Conservation (phyloP, 805 yeast genomes). For the Pichia ethanolica region DNA sequence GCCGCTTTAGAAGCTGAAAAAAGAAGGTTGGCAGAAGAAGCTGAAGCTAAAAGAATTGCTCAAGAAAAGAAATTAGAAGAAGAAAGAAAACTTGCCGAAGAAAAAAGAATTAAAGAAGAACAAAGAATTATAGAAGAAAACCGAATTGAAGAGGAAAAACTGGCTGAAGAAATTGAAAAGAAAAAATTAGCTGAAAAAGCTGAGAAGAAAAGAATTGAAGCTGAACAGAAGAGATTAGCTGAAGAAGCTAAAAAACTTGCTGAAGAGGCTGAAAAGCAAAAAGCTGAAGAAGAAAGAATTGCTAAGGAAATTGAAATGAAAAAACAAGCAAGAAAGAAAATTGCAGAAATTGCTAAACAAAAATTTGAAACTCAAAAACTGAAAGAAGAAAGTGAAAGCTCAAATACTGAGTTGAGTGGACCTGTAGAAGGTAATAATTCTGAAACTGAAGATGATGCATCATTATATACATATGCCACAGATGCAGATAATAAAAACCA, state of each 20-base stretch:
- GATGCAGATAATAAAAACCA: constrained; percentile 22
- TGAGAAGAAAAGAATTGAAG: background rate
- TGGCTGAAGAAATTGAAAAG: background rate
- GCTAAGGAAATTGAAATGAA: background rate
- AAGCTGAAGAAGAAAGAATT: background rate
- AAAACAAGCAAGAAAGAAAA: background rate
- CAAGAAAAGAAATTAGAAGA: too few species aligned
- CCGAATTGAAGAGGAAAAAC: too few species aligned
- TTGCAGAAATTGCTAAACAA: constrained; percentile 1
- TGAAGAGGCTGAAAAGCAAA: background rate
- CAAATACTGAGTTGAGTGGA: background rate
- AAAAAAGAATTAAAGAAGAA: background rate
- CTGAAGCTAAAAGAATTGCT: background rate
- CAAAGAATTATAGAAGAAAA: background rate
- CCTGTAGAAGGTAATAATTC: constrained; percentile 6
- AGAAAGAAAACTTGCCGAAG: background rate
- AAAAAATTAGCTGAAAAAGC: background rate
- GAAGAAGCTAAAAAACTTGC: background rate
- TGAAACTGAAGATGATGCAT: constrained; percentile 12
- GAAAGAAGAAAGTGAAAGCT: background rate
- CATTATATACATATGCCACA: constrained; percentile 28
- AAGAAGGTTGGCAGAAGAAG: background rate
- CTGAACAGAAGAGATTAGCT: background rate
- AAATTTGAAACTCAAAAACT: background rate
- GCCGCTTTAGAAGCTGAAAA: background rate